Percentiles rank a stretch among this genome's conserved stretches.
Evolutionary conservation across 352 stramenopile genomes (phyloP).

Genomic region (Pythium apleroticum): DNA sequence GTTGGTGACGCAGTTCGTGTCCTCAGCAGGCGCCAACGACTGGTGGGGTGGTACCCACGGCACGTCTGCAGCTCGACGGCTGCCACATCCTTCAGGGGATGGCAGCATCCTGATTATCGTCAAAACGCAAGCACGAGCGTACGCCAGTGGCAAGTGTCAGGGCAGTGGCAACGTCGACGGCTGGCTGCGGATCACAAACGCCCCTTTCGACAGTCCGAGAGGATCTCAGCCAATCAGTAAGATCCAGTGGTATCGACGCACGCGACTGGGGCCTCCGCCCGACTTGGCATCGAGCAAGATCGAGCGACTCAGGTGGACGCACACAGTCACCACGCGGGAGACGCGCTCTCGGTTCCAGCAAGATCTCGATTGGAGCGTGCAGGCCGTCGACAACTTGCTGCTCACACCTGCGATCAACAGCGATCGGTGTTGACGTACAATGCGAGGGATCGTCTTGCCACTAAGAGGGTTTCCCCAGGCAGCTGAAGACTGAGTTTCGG

Average conservation of each 20-base stretch:
- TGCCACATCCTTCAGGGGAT: neutral
- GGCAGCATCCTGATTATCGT: neutral
- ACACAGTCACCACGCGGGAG: neutral
- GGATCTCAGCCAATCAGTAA: neutral
- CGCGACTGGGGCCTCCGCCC: neutral
- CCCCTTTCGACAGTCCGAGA: neutral
- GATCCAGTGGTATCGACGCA: neutral
- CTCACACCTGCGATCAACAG: neutral
- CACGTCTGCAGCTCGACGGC: neutral
- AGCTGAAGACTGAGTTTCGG: too few relatives aligned
- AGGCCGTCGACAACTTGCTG: neutral
- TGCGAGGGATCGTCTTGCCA: too few relatives aligned
- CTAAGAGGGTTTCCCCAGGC: too few relatives aligned
- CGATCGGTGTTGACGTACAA: too few relatives aligned
- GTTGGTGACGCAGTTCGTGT: neutral
- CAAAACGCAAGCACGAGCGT: neutral
- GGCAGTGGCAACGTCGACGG: neutral
- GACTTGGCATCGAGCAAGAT: neutral
- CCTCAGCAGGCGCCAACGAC: neutral
- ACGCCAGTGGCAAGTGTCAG: neutral
- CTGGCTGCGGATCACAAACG: neutral
- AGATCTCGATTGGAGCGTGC: slow-evolving; percentile 1
- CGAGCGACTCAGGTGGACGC: neutral
- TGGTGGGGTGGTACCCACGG: neutral
- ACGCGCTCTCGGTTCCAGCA: neutral